Evolutionary conservation across 108 stramenopile species (phyloP).

Genomic region (Cyclostephanos tholiformis): DNA sequence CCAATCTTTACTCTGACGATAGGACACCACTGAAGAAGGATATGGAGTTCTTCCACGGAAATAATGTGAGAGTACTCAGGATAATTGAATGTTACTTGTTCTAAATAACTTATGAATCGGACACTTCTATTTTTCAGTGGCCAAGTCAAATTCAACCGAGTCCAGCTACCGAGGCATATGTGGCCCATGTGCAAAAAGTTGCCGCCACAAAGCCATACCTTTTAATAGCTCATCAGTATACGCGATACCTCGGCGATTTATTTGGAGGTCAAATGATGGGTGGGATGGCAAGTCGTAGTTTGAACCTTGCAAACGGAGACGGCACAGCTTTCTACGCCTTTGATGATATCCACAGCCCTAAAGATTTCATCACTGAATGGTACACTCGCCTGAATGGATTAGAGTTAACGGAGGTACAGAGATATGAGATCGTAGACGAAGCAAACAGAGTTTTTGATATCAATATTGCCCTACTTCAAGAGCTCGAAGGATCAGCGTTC

Average conservation of each 20-base stretch:
- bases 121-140: slow-evolving; percentile 29
- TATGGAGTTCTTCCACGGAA: slow-evolving; percentile 70
- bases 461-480: slow-evolving; percentile 67
- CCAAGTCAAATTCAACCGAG: slow-evolving; percentile 27
- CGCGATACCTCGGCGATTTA: slow-evolving; percentile 66
- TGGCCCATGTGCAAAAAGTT: slow-evolving; percentile 50
- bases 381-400: slow-evolving; percentile 55
- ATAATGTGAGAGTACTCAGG: background rate
- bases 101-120: background rate
- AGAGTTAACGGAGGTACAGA: slow-evolving; percentile 53
- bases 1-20: too few species aligned
- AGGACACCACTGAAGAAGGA: slow-evolving; percentile 54
- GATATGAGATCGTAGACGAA: slow-evolving; percentile 70
- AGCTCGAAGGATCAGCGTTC: slow-evolving; percentile 58
- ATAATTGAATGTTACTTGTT: background rate
- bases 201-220: slow-evolving; percentile 46
- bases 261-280: slow-evolving; percentile 81
- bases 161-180: slow-evolving; percentile 53
- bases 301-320: slow-evolving; percentile 46
- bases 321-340: slow-evolving; percentile 63
- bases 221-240: slow-evolving; percentile 67
- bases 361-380: slow-evolving; percentile 62
- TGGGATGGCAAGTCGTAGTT: slow-evolving; percentile 53
- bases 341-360: slow-evolving; percentile 43
- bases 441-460: slow-evolving; percentile 69